Percentiles rank a stretch among this genome's conserved stretches.
Evolutionary conservation across 768 basidiomycete genomes (phyloP).

Genomic region (Boletus rubescentipes): DNA sequence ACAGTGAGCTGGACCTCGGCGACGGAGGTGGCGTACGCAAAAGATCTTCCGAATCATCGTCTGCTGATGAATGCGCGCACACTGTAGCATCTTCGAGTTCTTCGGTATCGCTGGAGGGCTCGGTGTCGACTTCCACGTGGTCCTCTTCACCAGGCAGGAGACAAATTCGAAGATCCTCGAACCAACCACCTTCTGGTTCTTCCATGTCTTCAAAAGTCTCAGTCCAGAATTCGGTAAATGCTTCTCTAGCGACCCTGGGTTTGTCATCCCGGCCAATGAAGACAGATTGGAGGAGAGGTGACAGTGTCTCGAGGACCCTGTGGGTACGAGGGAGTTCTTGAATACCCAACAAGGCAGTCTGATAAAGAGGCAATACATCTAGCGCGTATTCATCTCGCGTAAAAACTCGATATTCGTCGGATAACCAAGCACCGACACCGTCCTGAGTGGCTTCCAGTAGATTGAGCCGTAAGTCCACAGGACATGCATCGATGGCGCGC

Average conservation of each 20-base stretch:
- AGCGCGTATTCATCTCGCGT: slow-evolving; percentile 53
- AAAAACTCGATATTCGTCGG: slow-evolving; percentile 55
- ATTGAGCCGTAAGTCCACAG: slow-evolving; percentile 42
- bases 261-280: slow-evolving; percentile 54
- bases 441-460: slow-evolving; percentile 53
- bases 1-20: slow-evolving; percentile 3
- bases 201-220: slow-evolving; percentile 40
- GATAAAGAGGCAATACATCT: slow-evolving; percentile 65
- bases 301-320: slow-evolving; percentile 46
- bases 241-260: slow-evolving; percentile 41
- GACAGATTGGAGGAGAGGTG: slow-evolving; percentile 53
- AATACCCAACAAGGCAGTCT: slow-evolving; percentile 53
- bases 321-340: slow-evolving; percentile 43
- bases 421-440: slow-evolving; percentile 59
- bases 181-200: slow-evolving; percentile 54
- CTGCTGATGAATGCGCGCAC: slow-evolving; percentile 2
- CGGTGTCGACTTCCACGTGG: slow-evolving; percentile 4
- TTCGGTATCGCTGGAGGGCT: slow-evolving; percentile 27
- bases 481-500: slow-evolving; percentile 54
- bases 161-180: slow-evolving; percentile 42
- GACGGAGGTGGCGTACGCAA: slow-evolving; percentile 11
- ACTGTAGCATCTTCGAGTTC: slow-evolving; percentile 18
- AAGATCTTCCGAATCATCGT: slow-evolving; percentile 5
- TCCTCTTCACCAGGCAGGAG: slow-evolving; percentile 17
- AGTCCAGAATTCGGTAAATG: slow-evolving; percentile 66